Evolutionary conservation across 2,329 filamentous ascomycete genomes (phyloP).

Genomic region (Alternaria brassicicola): DNA sequence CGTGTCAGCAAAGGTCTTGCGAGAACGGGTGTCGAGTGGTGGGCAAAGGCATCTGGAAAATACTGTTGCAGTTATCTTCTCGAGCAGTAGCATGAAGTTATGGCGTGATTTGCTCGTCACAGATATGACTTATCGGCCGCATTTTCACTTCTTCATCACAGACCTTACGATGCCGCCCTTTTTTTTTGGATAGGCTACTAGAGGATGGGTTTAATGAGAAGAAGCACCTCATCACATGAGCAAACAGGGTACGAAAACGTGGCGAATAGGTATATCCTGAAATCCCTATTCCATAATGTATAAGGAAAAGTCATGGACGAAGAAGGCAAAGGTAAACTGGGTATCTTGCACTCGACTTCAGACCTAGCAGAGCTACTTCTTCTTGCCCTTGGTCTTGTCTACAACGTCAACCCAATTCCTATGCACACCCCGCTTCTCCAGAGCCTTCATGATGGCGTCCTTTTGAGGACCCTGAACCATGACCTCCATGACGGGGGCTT

Average conservation of each 20-base stretch:
- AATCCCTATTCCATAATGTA: background rate
- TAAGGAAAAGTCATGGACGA: background rate
- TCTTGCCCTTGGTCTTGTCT: slow-evolving; percentile 72
- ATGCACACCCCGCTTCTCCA: slow-evolving; percentile 65
- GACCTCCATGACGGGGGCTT: slow-evolving; percentile 69
- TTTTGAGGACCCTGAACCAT: slow-evolving; percentile 71
- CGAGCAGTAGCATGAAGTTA: background rate
- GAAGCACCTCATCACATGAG: background rate
- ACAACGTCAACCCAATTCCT: slow-evolving; percentile 67
- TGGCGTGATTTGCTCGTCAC: background rate
- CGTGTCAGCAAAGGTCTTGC: background rate
- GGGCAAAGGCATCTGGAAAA: background rate
- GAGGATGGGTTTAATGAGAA: background rate
- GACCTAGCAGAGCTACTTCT: slow-evolving; percentile 40
- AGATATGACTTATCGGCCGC: background rate
- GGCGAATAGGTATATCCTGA: background rate
- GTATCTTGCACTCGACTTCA: slow-evolving; percentile 12
- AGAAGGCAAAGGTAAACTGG: background rate
- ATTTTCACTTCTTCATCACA: background rate
- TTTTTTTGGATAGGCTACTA: background rate
- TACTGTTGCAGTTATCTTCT: background rate
- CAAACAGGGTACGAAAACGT: background rate
- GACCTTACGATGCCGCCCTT: background rate
- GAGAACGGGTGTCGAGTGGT: background rate
- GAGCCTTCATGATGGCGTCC: slow-evolving; percentile 63